Evolutionary conservation across 345 rosid genomes (phyloP).

Genomic region (Geranium brycei): DNA sequence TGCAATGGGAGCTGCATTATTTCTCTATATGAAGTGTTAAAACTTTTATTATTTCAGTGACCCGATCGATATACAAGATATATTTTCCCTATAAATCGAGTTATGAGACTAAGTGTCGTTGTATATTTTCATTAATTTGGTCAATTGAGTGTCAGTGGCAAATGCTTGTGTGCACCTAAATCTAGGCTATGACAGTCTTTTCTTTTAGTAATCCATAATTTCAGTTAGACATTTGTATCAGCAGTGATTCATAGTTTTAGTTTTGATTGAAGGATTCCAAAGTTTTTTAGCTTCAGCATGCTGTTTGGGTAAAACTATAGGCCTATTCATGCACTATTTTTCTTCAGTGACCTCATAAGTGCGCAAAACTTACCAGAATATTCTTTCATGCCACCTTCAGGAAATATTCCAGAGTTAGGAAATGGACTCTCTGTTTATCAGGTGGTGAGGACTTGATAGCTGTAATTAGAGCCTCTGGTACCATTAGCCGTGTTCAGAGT

Average conservation of each 20-base stretch:
- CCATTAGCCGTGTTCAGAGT: slow-evolving; percentile 72
- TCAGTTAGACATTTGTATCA: background rate
- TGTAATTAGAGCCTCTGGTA: slow-evolving; percentile 80
- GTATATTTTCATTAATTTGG: background rate
- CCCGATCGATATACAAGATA: no score
- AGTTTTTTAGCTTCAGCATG: background rate
- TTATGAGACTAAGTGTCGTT: background rate
- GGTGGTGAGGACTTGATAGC: slow-evolving; percentile 79
- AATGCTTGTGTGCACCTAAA: background rate
- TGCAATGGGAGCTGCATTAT: no score
- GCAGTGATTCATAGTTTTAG: background rate
- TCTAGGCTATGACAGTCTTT: background rate
- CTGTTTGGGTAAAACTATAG: background rate
- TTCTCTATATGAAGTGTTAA: no score
- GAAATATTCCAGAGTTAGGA: slow-evolving; percentile 68
- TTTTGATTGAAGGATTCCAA: background rate
- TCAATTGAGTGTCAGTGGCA: background rate
- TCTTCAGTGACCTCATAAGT: background rate
- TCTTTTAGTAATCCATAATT: background rate
- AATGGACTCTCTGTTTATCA: slow-evolving; percentile 79
- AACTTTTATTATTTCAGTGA: no score
- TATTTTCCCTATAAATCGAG: background rate
- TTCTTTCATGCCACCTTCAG: slow-evolving; percentile 27
- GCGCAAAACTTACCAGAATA: background rate
- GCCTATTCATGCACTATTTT: slow-evolving; percentile 4